phyloP scores from a whole-genome alignment of 2,329 filamentous ascomycete species.

The Helminthosporium solani region DNA sequence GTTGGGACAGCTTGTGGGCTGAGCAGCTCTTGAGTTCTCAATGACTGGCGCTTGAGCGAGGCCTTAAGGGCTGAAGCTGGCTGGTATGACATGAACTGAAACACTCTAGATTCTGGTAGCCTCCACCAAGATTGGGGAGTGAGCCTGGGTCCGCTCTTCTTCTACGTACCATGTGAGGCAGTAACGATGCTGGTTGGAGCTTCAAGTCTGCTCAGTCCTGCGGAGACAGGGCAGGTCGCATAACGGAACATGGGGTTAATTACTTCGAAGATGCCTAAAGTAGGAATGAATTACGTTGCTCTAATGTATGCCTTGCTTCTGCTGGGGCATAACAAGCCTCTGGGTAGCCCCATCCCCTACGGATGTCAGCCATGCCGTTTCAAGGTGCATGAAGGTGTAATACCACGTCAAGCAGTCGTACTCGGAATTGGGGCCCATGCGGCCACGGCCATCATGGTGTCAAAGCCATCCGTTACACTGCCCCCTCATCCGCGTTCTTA shows the following conservation, averaged over 20 bases:
- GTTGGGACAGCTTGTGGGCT: slow-evolving; percentile 3
- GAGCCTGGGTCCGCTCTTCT: slow-evolving; percentile 3
- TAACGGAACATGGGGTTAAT: slow-evolving; percentile 5
- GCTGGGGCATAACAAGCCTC: too few species aligned
- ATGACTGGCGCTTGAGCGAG: slow-evolving; percentile 3
- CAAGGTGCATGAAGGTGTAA: too few species aligned
- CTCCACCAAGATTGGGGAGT: slow-evolving; percentile 3
- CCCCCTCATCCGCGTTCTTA: slow-evolving; percentile 5
- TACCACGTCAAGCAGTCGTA: too few species aligned
- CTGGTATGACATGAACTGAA: slow-evolving; percentile 4
- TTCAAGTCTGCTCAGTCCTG: slow-evolving; percentile 2
- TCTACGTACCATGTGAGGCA: slow-evolving; percentile 2
- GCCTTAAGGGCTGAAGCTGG: slow-evolving; percentile 3
- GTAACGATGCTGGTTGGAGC: slow-evolving; percentile 3
- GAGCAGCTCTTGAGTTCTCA: slow-evolving; percentile 1
- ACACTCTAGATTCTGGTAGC: slow-evolving; percentile 6
- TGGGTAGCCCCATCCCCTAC: too few species aligned
- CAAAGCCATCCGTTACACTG: too few species aligned
- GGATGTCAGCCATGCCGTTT: too few species aligned
- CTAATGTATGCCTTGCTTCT: too few species aligned
- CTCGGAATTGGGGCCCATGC: too few species aligned
- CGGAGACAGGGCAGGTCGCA: slow-evolving; percentile 2
- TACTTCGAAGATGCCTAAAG: slow-evolving; percentile 5
- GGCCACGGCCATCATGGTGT: too few species aligned
- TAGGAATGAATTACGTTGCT: slow-evolving; percentile 6